Evolutionary conservation across 306 rosid genomes (phyloP).

Genomic region (Trichosanthes truncata): DNA sequence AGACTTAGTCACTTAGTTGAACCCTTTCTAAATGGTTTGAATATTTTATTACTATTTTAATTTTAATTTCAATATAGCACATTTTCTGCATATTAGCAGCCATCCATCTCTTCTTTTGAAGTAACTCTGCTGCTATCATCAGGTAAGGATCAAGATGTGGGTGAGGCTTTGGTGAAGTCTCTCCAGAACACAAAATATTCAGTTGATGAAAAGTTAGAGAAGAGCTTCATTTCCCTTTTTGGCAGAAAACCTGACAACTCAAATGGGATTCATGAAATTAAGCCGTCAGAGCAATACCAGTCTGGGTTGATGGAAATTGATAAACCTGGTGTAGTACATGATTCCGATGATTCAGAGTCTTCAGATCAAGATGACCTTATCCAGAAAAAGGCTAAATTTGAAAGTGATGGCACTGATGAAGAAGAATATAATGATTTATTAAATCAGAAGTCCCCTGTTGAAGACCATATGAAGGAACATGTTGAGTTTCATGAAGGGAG

Average conservation of each 20-base stretch:
- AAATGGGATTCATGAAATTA: constrained; percentile 16
- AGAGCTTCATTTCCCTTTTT: constrained; percentile 47
- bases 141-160: constrained; percentile 69
- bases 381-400: constrained; percentile 9
- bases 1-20: neutral
- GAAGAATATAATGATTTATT: constrained; percentile 22
- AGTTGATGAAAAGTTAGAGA: constrained; percentile 69
- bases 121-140: constrained; percentile 17
- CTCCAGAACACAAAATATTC: constrained; percentile 77
- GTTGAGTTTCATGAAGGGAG: constrained; percentile 73
- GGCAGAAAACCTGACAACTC: constrained; percentile 29
- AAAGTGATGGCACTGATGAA: constrained; percentile 20
- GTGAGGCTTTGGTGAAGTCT: constrained; percentile 68
- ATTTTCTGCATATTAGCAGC: neutral
- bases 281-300: constrained; percentile 21
- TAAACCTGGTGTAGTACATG: constrained; percentile 24
- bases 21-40: neutral
- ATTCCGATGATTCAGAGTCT: constrained; percentile 34
- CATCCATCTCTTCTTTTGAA: constrained; percentile 16
- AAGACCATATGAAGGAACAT: constrained; percentile 43
- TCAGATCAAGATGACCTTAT: constrained; percentile 35
- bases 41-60: neutral
- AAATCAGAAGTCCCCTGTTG: constrained; percentile 15
- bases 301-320: constrained; percentile 22
- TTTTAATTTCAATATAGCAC: constrained; percentile 1